Conservation (phyloP, 2,329 filamentous ascomycete genomes). For the Diaporthe aspalathi region DNA sequence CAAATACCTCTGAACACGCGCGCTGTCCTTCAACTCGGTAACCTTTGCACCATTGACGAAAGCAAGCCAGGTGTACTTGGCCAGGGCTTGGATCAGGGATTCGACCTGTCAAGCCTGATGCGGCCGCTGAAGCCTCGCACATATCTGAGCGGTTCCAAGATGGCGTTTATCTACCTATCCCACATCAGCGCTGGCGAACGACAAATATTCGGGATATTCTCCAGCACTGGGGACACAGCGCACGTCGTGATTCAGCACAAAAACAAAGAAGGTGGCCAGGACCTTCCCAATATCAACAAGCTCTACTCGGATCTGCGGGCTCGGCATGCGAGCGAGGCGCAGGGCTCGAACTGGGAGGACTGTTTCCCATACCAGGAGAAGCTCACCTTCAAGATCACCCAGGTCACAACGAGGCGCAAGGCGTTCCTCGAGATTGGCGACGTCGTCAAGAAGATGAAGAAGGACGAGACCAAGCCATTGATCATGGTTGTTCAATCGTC, state of each 20-base stretch:
- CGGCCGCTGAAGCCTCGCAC: constrained; percentile 71
- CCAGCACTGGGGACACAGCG: constrained; percentile 81
- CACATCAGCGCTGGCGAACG: constrained; percentile 91
- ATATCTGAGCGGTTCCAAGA: constrained; percentile 79
- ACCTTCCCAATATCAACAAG: constrained; percentile 89
- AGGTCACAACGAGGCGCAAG: constrained; percentile 90
- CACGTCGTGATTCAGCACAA: constrained; percentile 91
- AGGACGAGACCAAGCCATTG: constrained; percentile 82
- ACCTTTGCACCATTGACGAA: constrained; percentile 92
- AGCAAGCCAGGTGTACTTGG: constrained; percentile 90
- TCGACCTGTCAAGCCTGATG: constrained; percentile 83
- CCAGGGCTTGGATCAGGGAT: constrained; percentile 91
- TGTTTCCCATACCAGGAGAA: constrained; percentile 89
- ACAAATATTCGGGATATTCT: constrained; percentile 94
- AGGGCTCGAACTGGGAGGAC: constrained; percentile 79
- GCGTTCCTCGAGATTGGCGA: constrained; percentile 90
- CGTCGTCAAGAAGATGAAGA: constrained; percentile 88
- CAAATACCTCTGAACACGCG: constrained; percentile 88
- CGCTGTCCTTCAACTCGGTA: constrained; percentile 90
- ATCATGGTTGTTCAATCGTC: constrained; percentile 93
- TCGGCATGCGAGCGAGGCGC: constrained; percentile 70
- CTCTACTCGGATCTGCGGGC: constrained; percentile 84
- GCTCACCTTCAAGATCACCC: constrained; percentile 85
- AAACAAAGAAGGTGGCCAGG: constrained; percentile 79
- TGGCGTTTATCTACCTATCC: constrained; percentile 92